A percentile compares a stretch with the other conserved stretches of the same genome.
Evolutionary conservation across 192 early-diverging fungal species (phyloP).

Genomic region (Chytriomyces sp.): DNA sequence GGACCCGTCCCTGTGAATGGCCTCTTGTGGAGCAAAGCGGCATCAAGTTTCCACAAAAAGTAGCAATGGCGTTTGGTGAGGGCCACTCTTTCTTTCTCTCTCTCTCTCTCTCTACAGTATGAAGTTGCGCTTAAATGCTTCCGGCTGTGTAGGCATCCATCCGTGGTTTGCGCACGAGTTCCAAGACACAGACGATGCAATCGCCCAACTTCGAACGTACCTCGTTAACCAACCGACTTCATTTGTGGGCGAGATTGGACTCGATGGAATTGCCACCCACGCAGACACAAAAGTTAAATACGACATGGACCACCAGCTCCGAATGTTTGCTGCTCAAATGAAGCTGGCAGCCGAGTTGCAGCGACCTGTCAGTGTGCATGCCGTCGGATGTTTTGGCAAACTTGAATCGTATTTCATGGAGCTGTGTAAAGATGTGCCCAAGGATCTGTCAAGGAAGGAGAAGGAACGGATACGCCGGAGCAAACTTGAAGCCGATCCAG

Average conservation of each 20-base stretch:
- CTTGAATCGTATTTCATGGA: constrained; percentile 26
- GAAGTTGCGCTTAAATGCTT: not conserved
- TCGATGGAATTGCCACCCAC: constrained; percentile 63
- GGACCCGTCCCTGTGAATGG: constrained; percentile 40
- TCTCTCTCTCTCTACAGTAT: not conserved
- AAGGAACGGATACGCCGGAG: constrained; percentile 40
- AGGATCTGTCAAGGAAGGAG: constrained; percentile 29
- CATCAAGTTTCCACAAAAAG: constrained; percentile 14
- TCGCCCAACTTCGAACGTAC: constrained; percentile 41
- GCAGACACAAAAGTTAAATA: constrained; percentile 43
- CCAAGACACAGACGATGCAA: not conserved
- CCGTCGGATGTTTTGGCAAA: constrained; percentile 24
- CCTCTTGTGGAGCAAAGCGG: constrained; percentile 7
- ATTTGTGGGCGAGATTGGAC: constrained; percentile 69
- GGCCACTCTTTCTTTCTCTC: not conserved
- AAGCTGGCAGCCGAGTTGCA: constrained; percentile 66
- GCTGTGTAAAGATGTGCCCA: constrained; percentile 2
- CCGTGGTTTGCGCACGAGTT: constrained; percentile 45
- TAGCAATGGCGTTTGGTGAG: constrained; percentile 42
- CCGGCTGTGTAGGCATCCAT: constrained; percentile 35
- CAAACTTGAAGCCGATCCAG: constrained; percentile 24
- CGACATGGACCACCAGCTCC: constrained; percentile 56
- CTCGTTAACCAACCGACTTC: constrained; percentile 48
- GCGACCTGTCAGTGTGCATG: constrained; percentile 35
- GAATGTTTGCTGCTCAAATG: constrained; percentile 70